Percentiles rank a stretch among this genome's conserved stretches.
These are phyloP conservation scores for Pseudognaphalium luteoalbum DNA, from an alignment of 129 eudicot species.

Conservation along the genomic window DNA sequence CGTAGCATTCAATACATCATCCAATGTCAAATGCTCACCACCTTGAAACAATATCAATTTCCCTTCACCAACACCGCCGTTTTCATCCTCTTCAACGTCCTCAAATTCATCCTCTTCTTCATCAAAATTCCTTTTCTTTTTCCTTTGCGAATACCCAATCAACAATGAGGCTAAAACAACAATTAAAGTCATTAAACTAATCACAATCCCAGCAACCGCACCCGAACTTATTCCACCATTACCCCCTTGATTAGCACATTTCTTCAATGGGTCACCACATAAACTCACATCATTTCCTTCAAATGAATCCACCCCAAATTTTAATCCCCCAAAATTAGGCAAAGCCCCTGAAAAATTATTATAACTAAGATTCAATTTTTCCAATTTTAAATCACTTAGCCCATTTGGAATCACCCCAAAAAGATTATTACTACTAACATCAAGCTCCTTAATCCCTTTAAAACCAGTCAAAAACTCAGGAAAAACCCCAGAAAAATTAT, in stretches of 20 bases:
- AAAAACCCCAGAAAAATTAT: conserved; percentile 58
- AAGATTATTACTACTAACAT: conserved; percentile 59
- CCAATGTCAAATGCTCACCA: conserved; percentile 88
- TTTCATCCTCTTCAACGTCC: conserved; percentile 39
- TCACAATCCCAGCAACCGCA: conserved; percentile 84
- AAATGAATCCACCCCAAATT: conserved; percentile 65
- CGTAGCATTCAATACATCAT: conserved; percentile 90
- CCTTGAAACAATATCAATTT: conserved; percentile 83
- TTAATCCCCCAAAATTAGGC: conserved; percentile 59
- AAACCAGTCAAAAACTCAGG: conserved; percentile 67
- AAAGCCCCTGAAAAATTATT: conserved; percentile 83
- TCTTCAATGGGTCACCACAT: conserved; percentile 77
- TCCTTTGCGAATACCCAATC: conserved; percentile 86
- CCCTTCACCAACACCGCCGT: conserved; percentile 57
- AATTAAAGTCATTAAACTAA: conserved; percentile 70
- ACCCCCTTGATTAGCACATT: conserved; percentile 35
- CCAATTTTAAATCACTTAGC: conserved; percentile 43
- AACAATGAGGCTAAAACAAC: conserved; percentile 74
- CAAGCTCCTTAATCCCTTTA: conserved; percentile 59
- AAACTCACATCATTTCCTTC: conserved; percentile 72
- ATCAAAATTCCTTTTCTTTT: conserved; percentile 50
- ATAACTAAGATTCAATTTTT: conserved; percentile 68
- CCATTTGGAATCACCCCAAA: conserved; percentile 68
- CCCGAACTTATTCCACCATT: conserved; percentile 65
- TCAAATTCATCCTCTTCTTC: conserved; percentile 65